Evolutionary conservation across 805 yeast species (phyloP), one percentile per base, ranked within the genome.

Genomic region (Metschnikowia noctiluminum): DNA sequence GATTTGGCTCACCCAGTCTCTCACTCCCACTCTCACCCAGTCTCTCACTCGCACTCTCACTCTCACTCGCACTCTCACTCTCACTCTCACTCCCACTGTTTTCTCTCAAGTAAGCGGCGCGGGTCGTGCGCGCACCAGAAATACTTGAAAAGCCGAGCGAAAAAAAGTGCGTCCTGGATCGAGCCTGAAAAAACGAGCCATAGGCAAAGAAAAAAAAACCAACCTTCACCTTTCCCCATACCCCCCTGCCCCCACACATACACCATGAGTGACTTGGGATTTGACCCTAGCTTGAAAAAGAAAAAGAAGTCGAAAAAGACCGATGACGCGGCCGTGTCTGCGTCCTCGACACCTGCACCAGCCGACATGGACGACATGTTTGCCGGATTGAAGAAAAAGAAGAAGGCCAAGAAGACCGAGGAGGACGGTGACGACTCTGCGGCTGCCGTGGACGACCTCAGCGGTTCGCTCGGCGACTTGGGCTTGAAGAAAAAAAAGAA

Each of bases 401-500:
- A 89, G 38, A 51, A 48, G 49, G n/a, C 52, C 27, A 54, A 52
- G 42, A 48, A 48, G 42, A 38, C 46, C 41, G 40, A 36, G 45
- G 56, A 50, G 15, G 53, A 49, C 15, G 45, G 35, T 28, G 44
- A 40, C 15, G 40, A 34, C n/a, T 10, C 40, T 14, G 55, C 41
- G n/a, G 51, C 49, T 6, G 42, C 37, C 6, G 60, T 49, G 13
- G 74, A 69, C 36, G 73, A 67, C 48, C 63, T 73, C 47, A 48
- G 66, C 36, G 62, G 65, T 16, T 58, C 71, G 15, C 64, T 73
- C 45, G 77, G 70, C 28, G 77, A 72, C 46, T 64, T 73, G 52
- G 57, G 67, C 14, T 68, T 73, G 57, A 86, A 86, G 76, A 90
- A 90, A 81, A 89, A 89, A 85, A 80, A 80, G 76, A 84, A 82